Base-by-base conservation (phyloP, 2,329 filamentous ascomycete genomes). In the Shiraia sp. region DNA sequence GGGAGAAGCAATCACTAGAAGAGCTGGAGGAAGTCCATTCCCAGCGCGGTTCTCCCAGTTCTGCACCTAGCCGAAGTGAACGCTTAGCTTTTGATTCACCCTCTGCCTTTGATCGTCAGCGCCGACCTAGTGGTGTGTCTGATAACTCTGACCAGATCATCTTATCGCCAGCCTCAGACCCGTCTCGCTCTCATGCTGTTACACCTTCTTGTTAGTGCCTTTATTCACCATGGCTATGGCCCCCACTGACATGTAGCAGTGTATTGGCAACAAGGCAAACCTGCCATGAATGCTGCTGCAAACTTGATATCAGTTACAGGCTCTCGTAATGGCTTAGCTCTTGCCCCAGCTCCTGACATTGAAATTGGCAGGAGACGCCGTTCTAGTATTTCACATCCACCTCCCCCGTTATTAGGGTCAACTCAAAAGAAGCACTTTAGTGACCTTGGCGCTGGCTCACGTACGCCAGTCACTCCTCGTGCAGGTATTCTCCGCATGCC, bases 1-100 rank as follows among this genome's bases (percentile, higher is more conserved):
- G 90, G 86, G 87, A 95, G 70, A 80, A 85, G 35, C 83, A 86
- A 50, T 83, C 83, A 13, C 82, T 93, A 43, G 84, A 87, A 40
- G 87, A 92, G 68, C 81, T 92, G 22, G 89, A 92, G 70, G 82
- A 81, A 32, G 72, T 89, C 28, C 82, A 87, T 8, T 88, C 87
- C 1, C 83, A 86, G 79, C 79, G 43, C 13, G 80, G 76, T 14
- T 88, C 86, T 78, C 85, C 34, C 79, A 79, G 67, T 73, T 77
- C 42, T 79, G 82, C 19, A 78, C 80, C 40, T 57, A 82, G 50
- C 72, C 81, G 58, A 26, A 59, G 42, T 28, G 57, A 62, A 28
- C 58, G 59, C 10, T 47, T 54, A 8, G 42, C 54, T 2, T 64
- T 69, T 28, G 61, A 63, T 10, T 69, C 66, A 1, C 65, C 66